Evolutionary conservation across 495 filamentous ascomycete genomes (phyloP), one percentile per base, ranked within the genome.

Genomic region (Penicillium daleae): DNA sequence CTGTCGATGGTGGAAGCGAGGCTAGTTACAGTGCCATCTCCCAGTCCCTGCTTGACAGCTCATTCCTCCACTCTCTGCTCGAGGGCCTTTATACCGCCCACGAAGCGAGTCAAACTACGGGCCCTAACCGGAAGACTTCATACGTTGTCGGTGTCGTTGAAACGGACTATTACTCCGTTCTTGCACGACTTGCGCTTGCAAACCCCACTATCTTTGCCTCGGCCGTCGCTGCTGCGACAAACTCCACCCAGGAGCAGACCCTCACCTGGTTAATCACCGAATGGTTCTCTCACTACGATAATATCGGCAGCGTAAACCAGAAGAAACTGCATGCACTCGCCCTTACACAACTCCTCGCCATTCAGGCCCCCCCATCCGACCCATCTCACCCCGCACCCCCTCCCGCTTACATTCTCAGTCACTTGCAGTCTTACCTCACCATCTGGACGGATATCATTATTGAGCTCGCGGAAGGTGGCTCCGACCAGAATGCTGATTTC

Each of bases 231-330:
- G 77, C 74, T 10, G 76, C 79, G 0, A 73, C 76, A 32, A 63
- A 68, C 9, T 67, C 79, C n/a, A 49, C 72, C 2, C 67, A 77
- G 52, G 82, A 87, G 37, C 78, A 83, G 27, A 84, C 82, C 63
- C 75, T 88, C 44, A 71, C 77, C 19, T 97, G 92, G 93, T 80
- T 98, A 31, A 74, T 92, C 42, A 79, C 83, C 0, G 92, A 96
- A 73, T 99, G 95, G 95, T 96, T 97, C 76, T 74, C 76, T 37
- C 89, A 93, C 66, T 91, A 96, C 66, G 91, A 95, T 67, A 89
- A 85, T 71, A 92, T 96, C 73, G 87, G 85, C 42, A 87, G 92
- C 72, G 79, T 85, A 5, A 86, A 83, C 33, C 83, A 88, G 44
- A 86, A 90, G 75, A 99, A 99, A 75, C 82, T 97, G 12, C 90